These are phyloP conservation scores for Pyracantha coccinea DNA, from an alignment of 331 rosid genomes.

Conservation along the genomic window DNA sequence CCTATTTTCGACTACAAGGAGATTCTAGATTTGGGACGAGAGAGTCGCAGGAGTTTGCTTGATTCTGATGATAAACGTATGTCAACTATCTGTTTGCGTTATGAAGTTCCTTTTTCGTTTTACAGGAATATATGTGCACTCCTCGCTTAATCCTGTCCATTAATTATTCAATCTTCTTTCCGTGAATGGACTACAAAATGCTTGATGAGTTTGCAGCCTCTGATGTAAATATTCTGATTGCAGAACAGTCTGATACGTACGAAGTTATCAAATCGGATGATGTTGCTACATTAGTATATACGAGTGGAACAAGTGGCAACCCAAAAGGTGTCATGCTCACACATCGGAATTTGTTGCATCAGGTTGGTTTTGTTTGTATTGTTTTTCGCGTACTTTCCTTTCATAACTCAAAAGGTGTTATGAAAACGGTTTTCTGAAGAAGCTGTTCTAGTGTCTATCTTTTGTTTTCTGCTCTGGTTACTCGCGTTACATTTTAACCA, in stretches of 20 bases:
- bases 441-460: background rate
- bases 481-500: background rate
- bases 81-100: background rate
- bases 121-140: background rate
- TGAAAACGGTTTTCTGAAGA: background rate
- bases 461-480: background rate
- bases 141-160: background rate
- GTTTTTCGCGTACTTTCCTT: background rate
- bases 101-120: background rate
- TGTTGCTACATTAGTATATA: conserved; percentile 77
- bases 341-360: conserved; percentile 85
- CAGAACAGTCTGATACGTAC: conserved; percentile 41
- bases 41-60: conserved; percentile 40
- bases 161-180: background rate
- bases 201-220: background rate
- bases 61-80: conserved; percentile 29
- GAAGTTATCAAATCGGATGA: conserved; percentile 74
- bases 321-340: conserved; percentile 95
- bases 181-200: background rate
- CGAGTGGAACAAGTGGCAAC: conserved; percentile 95
- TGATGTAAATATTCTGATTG: conserved; percentile 8
- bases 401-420: too few species aligned
- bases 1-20: conserved; percentile 56
- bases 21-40: conserved; percentile 57
- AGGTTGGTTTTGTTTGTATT: conserved; percentile 35